Evolutionary conservation across 2,329 filamentous ascomycete genomes (phyloP).

Genomic region (Ustulina deusta): DNA sequence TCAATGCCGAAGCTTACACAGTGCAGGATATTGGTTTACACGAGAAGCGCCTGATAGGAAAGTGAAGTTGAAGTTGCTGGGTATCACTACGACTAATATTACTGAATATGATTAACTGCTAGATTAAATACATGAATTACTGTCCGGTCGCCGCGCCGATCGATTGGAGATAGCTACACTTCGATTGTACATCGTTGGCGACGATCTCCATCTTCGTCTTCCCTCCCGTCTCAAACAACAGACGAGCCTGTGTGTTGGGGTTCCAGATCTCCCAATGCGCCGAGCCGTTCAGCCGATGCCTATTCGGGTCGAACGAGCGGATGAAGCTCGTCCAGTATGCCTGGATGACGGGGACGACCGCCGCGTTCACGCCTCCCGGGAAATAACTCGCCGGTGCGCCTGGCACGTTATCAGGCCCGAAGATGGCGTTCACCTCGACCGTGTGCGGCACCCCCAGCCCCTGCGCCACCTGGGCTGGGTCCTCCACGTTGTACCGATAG

Average conservation of each 20-base stretch:
- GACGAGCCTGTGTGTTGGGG: conserved; percentile 48
- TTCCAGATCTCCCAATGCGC: conserved; percentile 47
- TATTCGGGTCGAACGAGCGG: conserved; percentile 73
- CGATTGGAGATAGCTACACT: conserved; percentile 62
- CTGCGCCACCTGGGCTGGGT: conserved; percentile 61
- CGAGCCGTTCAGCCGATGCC: conserved; percentile 40
- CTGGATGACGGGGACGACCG: conserved; percentile 71
- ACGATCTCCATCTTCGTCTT: conserved; percentile 60
- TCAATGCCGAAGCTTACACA: background rate
- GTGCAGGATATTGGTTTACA: background rate
- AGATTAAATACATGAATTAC: conserved; percentile 44
- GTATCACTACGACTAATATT: conserved; percentile 14
- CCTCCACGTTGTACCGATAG: conserved; percentile 77
- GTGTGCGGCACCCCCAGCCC: conserved; percentile 76
- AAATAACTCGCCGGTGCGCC: conserved; percentile 66
- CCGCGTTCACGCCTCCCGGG: conserved; percentile 63
- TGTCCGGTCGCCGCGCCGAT: conserved; percentile 63
- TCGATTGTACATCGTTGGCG: conserved; percentile 53
- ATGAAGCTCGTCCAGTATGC: conserved; percentile 83
- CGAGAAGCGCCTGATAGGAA: background rate
- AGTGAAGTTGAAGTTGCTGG: background rate
- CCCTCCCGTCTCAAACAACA: conserved; percentile 59
- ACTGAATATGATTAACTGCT: background rate
- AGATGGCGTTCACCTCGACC: conserved; percentile 74
- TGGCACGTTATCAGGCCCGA: conserved; percentile 68